These are phyloP conservation scores for Venturia asperata DNA, from an alignment of 2,329 filamentous ascomycete species.

Conservation along the genomic window DNA sequence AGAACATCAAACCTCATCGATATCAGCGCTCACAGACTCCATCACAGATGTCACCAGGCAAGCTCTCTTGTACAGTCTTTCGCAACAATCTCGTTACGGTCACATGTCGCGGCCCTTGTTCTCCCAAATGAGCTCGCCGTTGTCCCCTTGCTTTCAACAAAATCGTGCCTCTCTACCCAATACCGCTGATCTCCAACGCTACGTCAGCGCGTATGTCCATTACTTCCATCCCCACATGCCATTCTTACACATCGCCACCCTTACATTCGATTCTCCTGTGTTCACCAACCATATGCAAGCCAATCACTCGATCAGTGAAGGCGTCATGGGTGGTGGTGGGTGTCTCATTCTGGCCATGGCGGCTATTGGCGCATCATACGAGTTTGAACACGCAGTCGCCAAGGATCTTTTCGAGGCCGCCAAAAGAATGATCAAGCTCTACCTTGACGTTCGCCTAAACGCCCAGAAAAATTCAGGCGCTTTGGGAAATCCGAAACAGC, in stretches of 20 bases:
- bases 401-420: slow-evolving; percentile 85
- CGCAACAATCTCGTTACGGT: slow-evolving; percentile 51
- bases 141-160: slow-evolving; percentile 35
- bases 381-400: slow-evolving; percentile 71
- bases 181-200: slow-evolving; percentile 80
- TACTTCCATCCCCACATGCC: slow-evolving; percentile 93
- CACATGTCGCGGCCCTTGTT: slow-evolving; percentile 46
- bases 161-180: slow-evolving; percentile 54
- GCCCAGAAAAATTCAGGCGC: slow-evolving; percentile 32
- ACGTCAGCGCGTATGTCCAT: slow-evolving; percentile 80
- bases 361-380: slow-evolving; percentile 79
- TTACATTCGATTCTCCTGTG: slow-evolving; percentile 78
- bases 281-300: slow-evolving; percentile 55
- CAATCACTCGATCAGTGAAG: slow-evolving; percentile 34
- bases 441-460: slow-evolving; percentile 84
- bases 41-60: slow-evolving; percentile 61
- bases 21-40: slow-evolving; percentile 55
- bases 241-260: slow-evolving; percentile 85
- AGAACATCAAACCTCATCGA: slow-evolving; percentile 43
- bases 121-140: slow-evolving; percentile 51
- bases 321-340: slow-evolving; percentile 66
- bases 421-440: slow-evolving; percentile 91
- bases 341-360: slow-evolving; percentile 85
- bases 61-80: slow-evolving; percentile 54
- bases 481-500: slow-evolving; percentile 51